These are phyloP conservation scores for Pyrus pyrifolia DNA, from an alignment of 306 rosid genomes.

Conservation along the genomic window DNA sequence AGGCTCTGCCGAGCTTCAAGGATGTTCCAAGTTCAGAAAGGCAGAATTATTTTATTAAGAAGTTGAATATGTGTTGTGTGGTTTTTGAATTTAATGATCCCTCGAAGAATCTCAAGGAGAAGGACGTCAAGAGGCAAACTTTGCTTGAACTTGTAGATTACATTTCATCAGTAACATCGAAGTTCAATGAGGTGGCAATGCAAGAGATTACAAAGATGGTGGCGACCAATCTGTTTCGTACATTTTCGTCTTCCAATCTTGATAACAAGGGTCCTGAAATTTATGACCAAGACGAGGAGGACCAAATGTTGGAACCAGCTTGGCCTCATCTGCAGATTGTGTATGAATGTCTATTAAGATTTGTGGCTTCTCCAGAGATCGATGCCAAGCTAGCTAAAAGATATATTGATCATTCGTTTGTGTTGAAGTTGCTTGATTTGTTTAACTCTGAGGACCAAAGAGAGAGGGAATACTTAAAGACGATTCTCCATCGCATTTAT, in stretches of 20 bases:
- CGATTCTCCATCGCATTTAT: slow-evolving; percentile 53
- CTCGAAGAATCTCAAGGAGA: slow-evolving; percentile 37
- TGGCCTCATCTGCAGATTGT: slow-evolving; percentile 65
- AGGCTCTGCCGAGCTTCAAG: slow-evolving; percentile 47
- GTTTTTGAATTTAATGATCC: slow-evolving; percentile 52
- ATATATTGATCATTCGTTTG: slow-evolving; percentile 50
- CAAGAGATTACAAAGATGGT: slow-evolving; percentile 54
- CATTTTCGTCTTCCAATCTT: slow-evolving; percentile 34
- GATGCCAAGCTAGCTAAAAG: slow-evolving; percentile 61
- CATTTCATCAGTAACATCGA: slow-evolving; percentile 31
- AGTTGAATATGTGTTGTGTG: slow-evolving; percentile 47
- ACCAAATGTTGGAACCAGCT: slow-evolving; percentile 48
- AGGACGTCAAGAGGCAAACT: slow-evolving; percentile 48
- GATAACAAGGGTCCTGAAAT: slow-evolving; percentile 34
- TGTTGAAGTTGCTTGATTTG: slow-evolving; percentile 50
- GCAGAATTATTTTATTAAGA: slow-evolving; percentile 39
- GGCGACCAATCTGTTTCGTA: slow-evolving; percentile 42
- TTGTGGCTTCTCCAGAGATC: slow-evolving; percentile 50
- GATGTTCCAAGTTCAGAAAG: slow-evolving; percentile 48
- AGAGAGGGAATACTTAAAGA: slow-evolving; percentile 63
- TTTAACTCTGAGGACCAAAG: slow-evolving; percentile 66
- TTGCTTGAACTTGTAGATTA: slow-evolving; percentile 59
- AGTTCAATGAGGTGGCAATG: slow-evolving; percentile 46
- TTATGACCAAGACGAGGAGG: slow-evolving; percentile 53
- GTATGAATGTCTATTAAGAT: slow-evolving; percentile 47